phyloP scores from a whole-genome alignment of 345 rosid genomes.

The Gynandropsis gynandra region DNA sequence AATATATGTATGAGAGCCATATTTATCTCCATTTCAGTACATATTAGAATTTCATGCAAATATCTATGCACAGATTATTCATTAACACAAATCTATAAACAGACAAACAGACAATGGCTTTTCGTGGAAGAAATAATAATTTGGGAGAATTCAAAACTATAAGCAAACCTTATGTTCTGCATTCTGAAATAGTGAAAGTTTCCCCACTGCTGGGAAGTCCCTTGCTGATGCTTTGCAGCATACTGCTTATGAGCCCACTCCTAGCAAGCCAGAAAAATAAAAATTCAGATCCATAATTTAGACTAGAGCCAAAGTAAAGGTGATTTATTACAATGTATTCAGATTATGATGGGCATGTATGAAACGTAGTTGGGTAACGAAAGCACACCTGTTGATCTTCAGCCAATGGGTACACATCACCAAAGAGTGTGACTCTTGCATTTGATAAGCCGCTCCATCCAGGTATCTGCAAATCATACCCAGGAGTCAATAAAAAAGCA shows the following conservation, averaged over 20 bases:
- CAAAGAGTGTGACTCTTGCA: slow-evolving; percentile 95
- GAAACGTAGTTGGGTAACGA: not conserved
- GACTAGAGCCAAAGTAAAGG: not conserved
- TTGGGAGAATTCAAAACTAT: slow-evolving; percentile 5
- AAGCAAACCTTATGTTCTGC: slow-evolving; percentile 75
- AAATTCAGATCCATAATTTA: slow-evolving; percentile 1
- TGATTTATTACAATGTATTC: not conserved
- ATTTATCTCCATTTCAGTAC: too few species aligned
- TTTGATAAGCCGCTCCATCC: slow-evolving; percentile 98
- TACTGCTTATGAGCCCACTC: slow-evolving; percentile 98
- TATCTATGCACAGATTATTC: too few species aligned
- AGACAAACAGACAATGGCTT: too few species aligned
- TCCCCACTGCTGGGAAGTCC: slow-evolving; percentile 91
- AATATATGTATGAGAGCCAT: too few species aligned
- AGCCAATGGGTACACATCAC: slow-evolving; percentile 88
- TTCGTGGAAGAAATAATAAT: not conserved
- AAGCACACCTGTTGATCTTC: slow-evolving; percentile 67
- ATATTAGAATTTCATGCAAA: too few species aligned
- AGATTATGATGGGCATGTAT: not conserved
- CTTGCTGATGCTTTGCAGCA: slow-evolving; percentile 80
- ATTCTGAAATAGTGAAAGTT: slow-evolving; percentile 92
- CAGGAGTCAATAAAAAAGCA: slow-evolving; percentile 14
- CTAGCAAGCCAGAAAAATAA: slow-evolving; percentile 35
- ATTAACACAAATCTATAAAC: too few species aligned
- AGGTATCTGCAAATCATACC: slow-evolving; percentile 55